Evolutionary conservation across 1,284 basidiomycete species (phyloP).

Genomic region (Trichosporon faecale): DNA sequence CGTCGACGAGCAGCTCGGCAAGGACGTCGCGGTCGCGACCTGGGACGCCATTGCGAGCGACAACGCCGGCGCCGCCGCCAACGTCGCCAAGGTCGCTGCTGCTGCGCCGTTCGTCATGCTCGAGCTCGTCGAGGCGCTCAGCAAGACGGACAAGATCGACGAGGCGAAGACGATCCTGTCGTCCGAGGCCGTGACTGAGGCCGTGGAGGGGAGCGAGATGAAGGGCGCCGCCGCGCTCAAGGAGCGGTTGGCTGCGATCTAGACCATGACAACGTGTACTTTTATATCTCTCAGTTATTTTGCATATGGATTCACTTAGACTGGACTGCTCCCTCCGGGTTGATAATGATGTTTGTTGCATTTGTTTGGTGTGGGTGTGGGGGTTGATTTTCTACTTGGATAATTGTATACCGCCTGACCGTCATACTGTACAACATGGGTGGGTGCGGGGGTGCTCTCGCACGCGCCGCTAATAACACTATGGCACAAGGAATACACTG

Average conservation of each 20-base stretch:
- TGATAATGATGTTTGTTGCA: neutral
- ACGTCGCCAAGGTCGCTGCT: slow-evolving; percentile 61
- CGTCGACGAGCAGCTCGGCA: slow-evolving; percentile 59
- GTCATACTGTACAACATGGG: slow-evolving; percentile 18
- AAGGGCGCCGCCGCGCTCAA: slow-evolving; percentile 48
- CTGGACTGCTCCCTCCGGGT: neutral
- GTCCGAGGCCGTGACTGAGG: slow-evolving; percentile 50
- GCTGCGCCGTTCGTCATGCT: slow-evolving; percentile 74
- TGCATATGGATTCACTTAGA: slow-evolving; percentile 9
- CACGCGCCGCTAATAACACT: slow-evolving; percentile 4
- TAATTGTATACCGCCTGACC: neutral
- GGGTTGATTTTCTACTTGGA: neutral
- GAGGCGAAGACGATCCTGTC: slow-evolving; percentile 62
- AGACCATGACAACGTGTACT: neutral
- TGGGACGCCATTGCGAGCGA: slow-evolving; percentile 57
- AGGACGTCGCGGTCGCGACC: slow-evolving; percentile 60
- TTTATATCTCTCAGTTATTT: neutral
- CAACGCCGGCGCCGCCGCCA: slow-evolving; percentile 45
- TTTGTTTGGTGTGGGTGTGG: neutral
- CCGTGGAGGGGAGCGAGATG: slow-evolving; percentile 37
- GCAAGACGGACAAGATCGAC: slow-evolving; percentile 53
- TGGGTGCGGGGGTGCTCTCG: slow-evolving; percentile 12
- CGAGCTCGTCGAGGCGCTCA: slow-evolving; percentile 67
- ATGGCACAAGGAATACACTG: neutral
- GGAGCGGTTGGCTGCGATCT: slow-evolving; percentile 43